A percentile compares a stretch with the other conserved stretches of the same genome.
Evolutionary conservation across 2,329 filamentous ascomycete species (phyloP).

Genomic region (Cladosporium velox): DNA sequence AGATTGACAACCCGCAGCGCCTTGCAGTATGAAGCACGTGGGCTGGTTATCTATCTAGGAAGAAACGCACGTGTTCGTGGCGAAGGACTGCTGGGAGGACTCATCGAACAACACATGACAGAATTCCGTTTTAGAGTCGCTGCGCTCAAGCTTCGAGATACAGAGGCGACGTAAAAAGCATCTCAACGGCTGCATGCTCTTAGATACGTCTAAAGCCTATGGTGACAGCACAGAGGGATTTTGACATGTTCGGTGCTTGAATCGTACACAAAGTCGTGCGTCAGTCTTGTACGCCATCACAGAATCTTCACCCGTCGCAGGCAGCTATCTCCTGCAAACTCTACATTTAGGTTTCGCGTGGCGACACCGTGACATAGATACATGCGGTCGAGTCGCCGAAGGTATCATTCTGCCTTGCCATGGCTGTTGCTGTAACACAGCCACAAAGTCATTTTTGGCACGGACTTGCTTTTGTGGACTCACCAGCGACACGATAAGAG

Average conservation of each 20-base stretch:
- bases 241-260: background rate
- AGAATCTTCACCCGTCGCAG: background rate
- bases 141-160: background rate
- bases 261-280: background rate
- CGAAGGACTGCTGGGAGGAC: background rate
- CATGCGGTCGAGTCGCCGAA: background rate
- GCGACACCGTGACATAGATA: background rate
- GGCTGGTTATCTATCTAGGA: background rate
- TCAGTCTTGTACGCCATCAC: background rate
- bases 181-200: background rate
- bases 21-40: background rate
- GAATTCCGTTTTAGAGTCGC: background rate
- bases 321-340: background rate
- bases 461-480: background rate
- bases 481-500: background rate
- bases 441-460: background rate
- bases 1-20: background rate
- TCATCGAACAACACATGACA: background rate
- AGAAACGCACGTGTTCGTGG: background rate
- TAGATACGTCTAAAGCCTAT: too few relatives aligned
- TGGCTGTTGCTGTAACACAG: background rate
- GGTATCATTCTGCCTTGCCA: background rate
- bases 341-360: background rate
- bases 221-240: background rate
- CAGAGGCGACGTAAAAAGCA: background rate